Base-by-base conservation (phyloP, 2,329 filamentous ascomycete genomes). In the Helicocarpus griseus region DNA sequence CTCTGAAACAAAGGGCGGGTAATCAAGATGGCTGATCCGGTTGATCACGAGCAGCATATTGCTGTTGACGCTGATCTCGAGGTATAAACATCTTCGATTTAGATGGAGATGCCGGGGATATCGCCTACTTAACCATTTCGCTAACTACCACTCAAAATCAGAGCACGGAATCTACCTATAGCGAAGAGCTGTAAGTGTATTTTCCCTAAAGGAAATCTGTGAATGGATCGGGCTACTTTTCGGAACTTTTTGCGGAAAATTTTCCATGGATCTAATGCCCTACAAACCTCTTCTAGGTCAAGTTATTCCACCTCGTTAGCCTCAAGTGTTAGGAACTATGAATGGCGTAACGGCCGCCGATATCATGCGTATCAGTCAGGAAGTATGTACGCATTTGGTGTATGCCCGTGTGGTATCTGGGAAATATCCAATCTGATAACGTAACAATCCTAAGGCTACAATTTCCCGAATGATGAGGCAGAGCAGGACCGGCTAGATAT, bases 401-500 rank as follows among this genome's bases (percentile, higher is more conserved):
- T n/a, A n/a, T n/a, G n/a, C n/a, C n/a, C n/a, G n/a, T n/a, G n/a
- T n/a, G n/a, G n/a, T n/a, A n/a, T n/a, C n/a, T n/a, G n/a, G 5
- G 17, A 35, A 35, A 14, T n/a, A 4, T 11, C 33, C 11, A 45
- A 14, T 17, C 22, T 31, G 35, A 35, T 9, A 39, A 14, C 26
- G n/a, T 13, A 17, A 39, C 9, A 22, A 8, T n/a, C 4, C 4
- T 26, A n/a, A 50, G 48, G 14, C 38, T 53, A 58, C 36, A 19
- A 53, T 9, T 68, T 67, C n/a, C 68, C 68, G 14, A 70, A 72
- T 22, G 69, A 72, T 26, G 66, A 71, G 38, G 52, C 53, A 1
- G 66, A 71, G 48, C 65, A 70, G 40, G 63, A 67, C 28, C 63
- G 68, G 0, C 58, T 72, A 1, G 67, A 71, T 40, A 68, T 71